Conservation (phyloP, 441 rosid species). For the Sinapis alba region DNA sequence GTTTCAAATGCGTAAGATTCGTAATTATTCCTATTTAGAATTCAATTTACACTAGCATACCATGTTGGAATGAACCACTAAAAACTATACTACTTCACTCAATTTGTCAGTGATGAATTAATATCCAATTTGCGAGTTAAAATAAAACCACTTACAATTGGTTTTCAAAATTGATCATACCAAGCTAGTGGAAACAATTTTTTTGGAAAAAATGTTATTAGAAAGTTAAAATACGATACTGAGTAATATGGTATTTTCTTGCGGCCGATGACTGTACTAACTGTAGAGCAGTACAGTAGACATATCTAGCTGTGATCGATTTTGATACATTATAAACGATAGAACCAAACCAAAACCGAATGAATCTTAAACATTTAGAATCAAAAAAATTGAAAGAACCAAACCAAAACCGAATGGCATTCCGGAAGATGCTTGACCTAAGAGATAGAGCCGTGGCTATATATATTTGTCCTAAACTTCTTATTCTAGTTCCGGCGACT, state of each 20-base stretch:
- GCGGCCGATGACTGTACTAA: too few relatives aligned
- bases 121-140: not conserved
- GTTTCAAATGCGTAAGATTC: not conserved
- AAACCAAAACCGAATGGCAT: too few relatives aligned
- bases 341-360: too few relatives aligned
- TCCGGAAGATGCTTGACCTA: too few relatives aligned
- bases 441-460: too few relatives aligned
- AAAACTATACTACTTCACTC: not conserved
- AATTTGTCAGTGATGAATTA: not conserved
- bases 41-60: slow-evolving; percentile 4
- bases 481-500: not conserved
- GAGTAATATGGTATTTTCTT: not conserved
- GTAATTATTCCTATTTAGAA: slow-evolving; percentile 5
- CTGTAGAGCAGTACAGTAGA: too few relatives aligned
- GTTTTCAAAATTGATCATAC: not conserved
- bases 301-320: too few relatives aligned
- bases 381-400: too few relatives aligned
- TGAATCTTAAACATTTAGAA: too few relatives aligned
- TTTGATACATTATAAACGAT: not conserved
- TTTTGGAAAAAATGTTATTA: not conserved
- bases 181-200: not conserved
- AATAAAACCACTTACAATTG: not conserved
- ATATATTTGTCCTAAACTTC: not conserved
- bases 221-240: not conserved
- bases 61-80: not conserved